Evolutionary conservation across 2,329 filamentous ascomycete species (phyloP).

Genomic region (Penicillium sp.): DNA sequence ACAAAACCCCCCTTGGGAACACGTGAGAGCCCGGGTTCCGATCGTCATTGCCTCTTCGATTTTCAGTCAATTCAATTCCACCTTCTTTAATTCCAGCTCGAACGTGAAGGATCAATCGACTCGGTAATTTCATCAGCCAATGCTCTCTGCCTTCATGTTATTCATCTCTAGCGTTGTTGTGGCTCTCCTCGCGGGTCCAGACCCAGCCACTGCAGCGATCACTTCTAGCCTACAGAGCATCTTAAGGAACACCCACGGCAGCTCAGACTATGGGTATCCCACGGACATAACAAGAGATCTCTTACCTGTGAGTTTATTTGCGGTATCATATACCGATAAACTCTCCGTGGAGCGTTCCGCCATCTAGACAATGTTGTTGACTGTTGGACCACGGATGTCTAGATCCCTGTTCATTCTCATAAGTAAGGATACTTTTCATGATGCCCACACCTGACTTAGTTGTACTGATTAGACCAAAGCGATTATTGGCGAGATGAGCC

Average conservation of each 20-base stretch:
- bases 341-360: background rate
- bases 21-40: constrained; percentile 10
- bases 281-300: constrained; percentile 62
- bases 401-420: constrained; percentile 45
- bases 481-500: constrained; percentile 55
- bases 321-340: background rate
- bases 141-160: constrained; percentile 11
- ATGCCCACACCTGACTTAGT: background rate
- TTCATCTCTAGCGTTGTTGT: constrained; percentile 22
- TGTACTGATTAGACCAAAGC: constrained; percentile 39
- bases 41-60: background rate
- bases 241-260: constrained; percentile 53
- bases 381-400: constrained; percentile 1
- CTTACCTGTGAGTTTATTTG: constrained; percentile 47
- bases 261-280: constrained; percentile 57
- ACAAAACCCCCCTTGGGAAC: background rate
- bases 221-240: constrained; percentile 55
- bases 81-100: background rate
- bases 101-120: background rate
- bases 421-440: constrained; percentile 30
- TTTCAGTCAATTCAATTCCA: background rate
- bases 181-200: constrained; percentile 24
- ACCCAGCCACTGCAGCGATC: constrained; percentile 27
- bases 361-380: constrained; percentile 6
- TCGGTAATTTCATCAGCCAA: background rate